These are phyloP conservation scores for Diaporthe velutina DNA, from an alignment of 2,329 filamentous ascomycete species.

Conservation along the genomic window DNA sequence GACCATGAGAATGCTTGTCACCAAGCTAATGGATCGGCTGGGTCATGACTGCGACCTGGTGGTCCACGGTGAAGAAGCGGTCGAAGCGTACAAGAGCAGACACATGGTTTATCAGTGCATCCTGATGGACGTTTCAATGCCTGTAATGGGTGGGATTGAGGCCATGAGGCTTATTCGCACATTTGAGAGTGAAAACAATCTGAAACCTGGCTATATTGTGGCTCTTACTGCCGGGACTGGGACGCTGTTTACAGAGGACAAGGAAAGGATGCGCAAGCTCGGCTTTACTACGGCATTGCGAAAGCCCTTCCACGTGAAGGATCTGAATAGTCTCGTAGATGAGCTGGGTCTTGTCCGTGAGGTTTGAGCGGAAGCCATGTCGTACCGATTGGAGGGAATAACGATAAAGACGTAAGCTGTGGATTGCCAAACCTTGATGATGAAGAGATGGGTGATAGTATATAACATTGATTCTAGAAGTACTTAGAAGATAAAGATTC, in stretches of 20 bases:
- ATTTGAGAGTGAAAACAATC: not conserved
- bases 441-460: too few relatives aligned
- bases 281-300: not conserved
- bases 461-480: not conserved
- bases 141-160: not conserved
- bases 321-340: not conserved
- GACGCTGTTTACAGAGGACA: not conserved
- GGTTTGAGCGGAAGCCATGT: not conserved
- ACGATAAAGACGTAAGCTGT: too few relatives aligned
- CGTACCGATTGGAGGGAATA: not conserved
- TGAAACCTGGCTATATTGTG: not conserved
- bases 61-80: not conserved
- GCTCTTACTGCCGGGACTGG: not conserved
- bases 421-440: too few relatives aligned
- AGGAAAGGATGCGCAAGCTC: not conserved
- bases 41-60: not conserved
- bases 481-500: not conserved
- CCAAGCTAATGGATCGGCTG: not conserved
- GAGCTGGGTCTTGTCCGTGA: not conserved
- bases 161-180: not conserved
- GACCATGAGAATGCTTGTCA: not conserved
- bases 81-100: not conserved
- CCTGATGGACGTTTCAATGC: not conserved
- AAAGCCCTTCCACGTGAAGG: not conserved
- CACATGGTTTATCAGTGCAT: not conserved